These are phyloP conservation scores for Amylostereum areolatum DNA, from an alignment of 1,284 basidiomycete species.

Conservation along the genomic window DNA sequence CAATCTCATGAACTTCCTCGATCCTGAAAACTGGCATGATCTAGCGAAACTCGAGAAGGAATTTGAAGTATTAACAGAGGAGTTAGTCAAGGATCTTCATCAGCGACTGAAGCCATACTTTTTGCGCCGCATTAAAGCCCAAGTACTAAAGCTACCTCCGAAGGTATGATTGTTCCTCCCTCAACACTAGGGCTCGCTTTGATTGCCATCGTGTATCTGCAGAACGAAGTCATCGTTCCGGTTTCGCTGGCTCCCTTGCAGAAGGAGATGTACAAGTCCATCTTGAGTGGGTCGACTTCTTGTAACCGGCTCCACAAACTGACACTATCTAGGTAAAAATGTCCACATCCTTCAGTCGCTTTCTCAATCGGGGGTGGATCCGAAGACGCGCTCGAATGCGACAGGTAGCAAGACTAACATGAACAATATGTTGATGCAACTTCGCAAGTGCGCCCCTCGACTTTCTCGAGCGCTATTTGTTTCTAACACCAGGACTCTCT, in stretches of 20 bases:
- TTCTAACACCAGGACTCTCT: constrained; percentile 7
- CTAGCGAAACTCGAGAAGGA: constrained; percentile 66
- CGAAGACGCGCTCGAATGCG: constrained; percentile 21
- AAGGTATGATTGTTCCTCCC: constrained; percentile 51
- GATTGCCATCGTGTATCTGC: constrained; percentile 11
- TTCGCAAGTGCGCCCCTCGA: constrained; percentile 59
- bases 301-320: neutral
- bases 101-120: constrained; percentile 83
- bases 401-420: constrained; percentile 41
- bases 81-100: constrained; percentile 76
- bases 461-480: constrained; percentile 2
- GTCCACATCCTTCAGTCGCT: constrained; percentile 58
- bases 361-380: constrained; percentile 31
- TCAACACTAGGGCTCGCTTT: neutral
- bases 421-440: constrained; percentile 83
- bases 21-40: constrained; percentile 70
- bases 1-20: constrained; percentile 92
- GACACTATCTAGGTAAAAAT: constrained; percentile 50
- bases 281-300: constrained; percentile 50
- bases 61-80: constrained; percentile 73
- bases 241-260: constrained; percentile 87
- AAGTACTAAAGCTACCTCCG: constrained; percentile 87
- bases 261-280: constrained; percentile 83
- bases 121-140: constrained; percentile 86
- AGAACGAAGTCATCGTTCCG: constrained; percentile 90